These are phyloP conservation scores for Favolaschia claudopus DNA, from an alignment of 768 basidiomycete genomes.

Conservation along the genomic window DNA sequence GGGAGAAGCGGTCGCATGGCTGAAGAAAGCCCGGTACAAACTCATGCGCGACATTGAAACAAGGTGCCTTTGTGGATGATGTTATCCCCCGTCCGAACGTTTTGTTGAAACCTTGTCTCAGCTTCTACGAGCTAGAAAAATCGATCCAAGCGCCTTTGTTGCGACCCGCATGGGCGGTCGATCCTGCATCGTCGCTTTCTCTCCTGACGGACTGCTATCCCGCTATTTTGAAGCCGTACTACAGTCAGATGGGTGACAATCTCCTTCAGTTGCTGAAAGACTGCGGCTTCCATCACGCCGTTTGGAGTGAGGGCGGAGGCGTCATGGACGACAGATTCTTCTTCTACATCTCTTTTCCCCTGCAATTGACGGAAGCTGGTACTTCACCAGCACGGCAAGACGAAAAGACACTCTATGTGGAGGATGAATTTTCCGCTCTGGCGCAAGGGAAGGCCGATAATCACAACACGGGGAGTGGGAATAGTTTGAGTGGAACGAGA, in stretches of 20 bases:
- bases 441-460: background rate
- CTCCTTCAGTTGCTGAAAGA: conserved; percentile 22
- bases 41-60: conserved; percentile 19
- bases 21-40: conserved; percentile 14
- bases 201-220: background rate
- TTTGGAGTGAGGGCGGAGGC: background rate
- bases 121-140: conserved; percentile 2
- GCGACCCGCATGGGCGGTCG: conserved; percentile 3
- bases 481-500: background rate
- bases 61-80: background rate
- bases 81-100: background rate
- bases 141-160: background rate
- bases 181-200: background rate
- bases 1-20: conserved; percentile 11
- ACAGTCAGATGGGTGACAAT: background rate
- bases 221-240: background rate
- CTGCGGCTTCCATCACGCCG: conserved; percentile 21
- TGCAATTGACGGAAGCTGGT: background rate
- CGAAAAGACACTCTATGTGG: background rate
- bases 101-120: background rate
- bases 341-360: background rate
- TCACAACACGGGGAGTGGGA: background rate
- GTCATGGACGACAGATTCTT: background rate
- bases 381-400: background rate
- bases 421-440: background rate